Percentiles rank a stretch among this genome's conserved stretches.
Conservation (phyloP, 768 basidiomycete species). For the Tricholoma furcatifolium region DNA sequence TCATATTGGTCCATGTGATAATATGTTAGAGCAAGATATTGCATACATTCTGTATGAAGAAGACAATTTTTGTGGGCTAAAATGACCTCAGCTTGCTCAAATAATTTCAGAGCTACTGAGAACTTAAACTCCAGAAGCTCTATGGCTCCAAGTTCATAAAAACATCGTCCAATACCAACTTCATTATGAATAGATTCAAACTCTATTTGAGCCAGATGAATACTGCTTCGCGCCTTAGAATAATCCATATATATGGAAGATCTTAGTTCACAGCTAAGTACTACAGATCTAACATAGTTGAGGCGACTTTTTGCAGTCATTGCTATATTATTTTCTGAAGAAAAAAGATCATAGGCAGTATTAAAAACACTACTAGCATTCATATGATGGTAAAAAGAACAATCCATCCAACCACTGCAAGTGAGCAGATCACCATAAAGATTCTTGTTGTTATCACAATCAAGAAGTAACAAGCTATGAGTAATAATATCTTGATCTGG, state of each 20-base stretch:
- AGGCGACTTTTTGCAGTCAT: neutral
- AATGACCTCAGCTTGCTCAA: neutral
- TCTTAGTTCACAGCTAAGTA: too few species aligned
- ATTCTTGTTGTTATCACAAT: neutral
- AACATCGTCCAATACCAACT: neutral
- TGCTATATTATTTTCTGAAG: neutral
- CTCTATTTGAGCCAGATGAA: neutral
- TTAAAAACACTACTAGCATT: neutral
- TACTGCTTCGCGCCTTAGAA: too few species aligned
- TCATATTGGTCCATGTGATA: neutral
- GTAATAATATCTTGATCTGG: constrained; percentile 17
- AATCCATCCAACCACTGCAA: neutral
- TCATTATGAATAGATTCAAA: neutral
- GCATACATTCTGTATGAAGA: neutral
- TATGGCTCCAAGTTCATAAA: neutral
- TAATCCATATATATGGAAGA: too few species aligned
- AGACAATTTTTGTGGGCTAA: neutral
- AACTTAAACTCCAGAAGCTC: neutral
- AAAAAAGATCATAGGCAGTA: neutral
- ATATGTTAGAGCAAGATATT: neutral
- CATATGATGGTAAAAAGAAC: neutral
- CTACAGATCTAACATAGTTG: too few species aligned
- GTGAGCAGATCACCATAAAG: neutral
- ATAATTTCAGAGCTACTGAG: neutral
- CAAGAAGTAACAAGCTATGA: constrained; percentile 1